phyloP scores from a whole-genome alignment of 73 alveolate species.

The Stentor coeruleus region DNA sequence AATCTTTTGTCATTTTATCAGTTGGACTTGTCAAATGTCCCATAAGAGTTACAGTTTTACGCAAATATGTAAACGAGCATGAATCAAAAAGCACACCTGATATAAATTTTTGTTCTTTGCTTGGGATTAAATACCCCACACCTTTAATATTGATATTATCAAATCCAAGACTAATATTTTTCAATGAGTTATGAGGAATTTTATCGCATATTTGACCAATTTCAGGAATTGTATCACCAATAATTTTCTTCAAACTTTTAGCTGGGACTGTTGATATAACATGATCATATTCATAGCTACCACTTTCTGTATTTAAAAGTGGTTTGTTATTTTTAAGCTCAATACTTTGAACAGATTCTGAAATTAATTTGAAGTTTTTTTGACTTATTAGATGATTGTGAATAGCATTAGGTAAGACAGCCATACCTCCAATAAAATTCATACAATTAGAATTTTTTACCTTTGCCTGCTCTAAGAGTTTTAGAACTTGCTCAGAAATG shows the following conservation, averaged over 20 bases:
- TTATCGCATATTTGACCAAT: not conserved
- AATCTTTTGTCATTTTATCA: not conserved
- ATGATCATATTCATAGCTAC: not conserved
- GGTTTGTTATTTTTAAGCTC: not conserved
- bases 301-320: not conserved
- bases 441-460: not conserved
- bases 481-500: too few species aligned
- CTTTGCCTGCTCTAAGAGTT: not conserved
- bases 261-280: constrained; percentile 3
- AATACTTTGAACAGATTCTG: not conserved
- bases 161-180: not conserved
- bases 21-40: not conserved
- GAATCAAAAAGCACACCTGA: constrained; percentile 19
- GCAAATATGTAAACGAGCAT: not conserved
- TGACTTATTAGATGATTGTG: not conserved
- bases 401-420: not conserved
- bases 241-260: not conserved
- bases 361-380: not conserved
- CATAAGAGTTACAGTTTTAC: not conserved
- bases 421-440: not conserved
- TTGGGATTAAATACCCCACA: not conserved
- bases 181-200: constrained; percentile 7
- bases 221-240: not conserved
- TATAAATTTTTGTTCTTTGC: not conserved
- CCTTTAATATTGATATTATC: not conserved